phyloP scores from a whole-genome alignment of 1,284 basidiomycete genomes.

The Gastroboletus turbinatus region DNA sequence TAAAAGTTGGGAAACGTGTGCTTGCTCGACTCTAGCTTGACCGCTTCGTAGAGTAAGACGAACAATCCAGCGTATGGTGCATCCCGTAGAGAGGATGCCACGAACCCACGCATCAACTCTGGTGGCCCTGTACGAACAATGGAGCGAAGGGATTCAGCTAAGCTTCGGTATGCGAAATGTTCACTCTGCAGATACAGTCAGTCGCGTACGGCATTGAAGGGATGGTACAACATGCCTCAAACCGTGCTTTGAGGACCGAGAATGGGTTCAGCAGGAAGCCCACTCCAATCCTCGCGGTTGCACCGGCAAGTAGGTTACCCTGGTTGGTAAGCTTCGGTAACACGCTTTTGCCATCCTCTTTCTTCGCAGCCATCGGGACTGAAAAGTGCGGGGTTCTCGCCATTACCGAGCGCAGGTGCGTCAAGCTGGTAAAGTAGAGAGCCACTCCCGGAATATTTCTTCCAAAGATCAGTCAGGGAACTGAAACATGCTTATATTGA shows the following conservation, averaged over 20 bases:
- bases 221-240: conserved; percentile 63
- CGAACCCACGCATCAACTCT: conserved; percentile 86
- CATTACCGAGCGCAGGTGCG: conserved; percentile 72
- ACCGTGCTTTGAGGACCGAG: conserved; percentile 92
- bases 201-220: neutral
- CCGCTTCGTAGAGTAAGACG: conserved; percentile 86
- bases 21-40: conserved; percentile 71
- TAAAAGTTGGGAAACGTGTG: neutral
- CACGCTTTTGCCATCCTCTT: conserved; percentile 46
- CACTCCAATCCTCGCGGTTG: conserved; percentile 80
- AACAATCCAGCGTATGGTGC: conserved; percentile 97
- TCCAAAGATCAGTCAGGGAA: conserved; percentile 1
- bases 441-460: conserved; percentile 95
- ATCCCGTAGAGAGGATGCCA: conserved; percentile 89
- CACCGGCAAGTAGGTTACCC: conserved; percentile 91
- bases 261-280: conserved; percentile 93
- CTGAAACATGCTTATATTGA: neutral
- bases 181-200: conserved; percentile 57
- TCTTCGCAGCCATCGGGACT: conserved; percentile 27
- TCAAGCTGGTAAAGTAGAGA: conserved; percentile 86
- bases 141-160: conserved; percentile 59
- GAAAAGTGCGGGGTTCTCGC: conserved; percentile 66
- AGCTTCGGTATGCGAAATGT: conserved; percentile 71
- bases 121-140: conserved; percentile 74
- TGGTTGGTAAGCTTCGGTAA: conserved; percentile 75